These are phyloP conservation scores for Rhodotorula sp. DNA, from an alignment of 1,284 basidiomycete genomes.

Conservation along the genomic window DNA sequence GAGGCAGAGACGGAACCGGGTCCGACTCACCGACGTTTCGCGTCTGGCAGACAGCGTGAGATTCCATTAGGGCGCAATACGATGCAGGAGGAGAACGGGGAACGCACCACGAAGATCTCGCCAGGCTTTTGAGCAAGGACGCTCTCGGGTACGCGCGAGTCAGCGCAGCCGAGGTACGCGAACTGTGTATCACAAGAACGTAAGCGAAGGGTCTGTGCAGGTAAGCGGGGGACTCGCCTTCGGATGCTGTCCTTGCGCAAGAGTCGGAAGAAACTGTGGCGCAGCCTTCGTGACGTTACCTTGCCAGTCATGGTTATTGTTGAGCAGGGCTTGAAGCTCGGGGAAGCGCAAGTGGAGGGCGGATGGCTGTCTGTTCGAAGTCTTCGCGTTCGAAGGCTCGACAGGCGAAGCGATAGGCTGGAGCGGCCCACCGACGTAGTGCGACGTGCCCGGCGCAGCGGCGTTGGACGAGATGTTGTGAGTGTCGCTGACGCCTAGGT, in stretches of 20 bases:
- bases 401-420: not conserved
- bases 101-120: conserved; percentile 21
- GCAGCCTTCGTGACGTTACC: conserved; percentile 6
- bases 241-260: conserved; percentile 11
- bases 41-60: not conserved
- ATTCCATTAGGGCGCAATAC: no score
- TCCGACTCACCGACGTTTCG: conserved; percentile 14
- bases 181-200: not conserved
- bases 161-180: conserved; percentile 20
- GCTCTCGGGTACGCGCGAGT: conserved; percentile 20
- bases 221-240: not conserved
- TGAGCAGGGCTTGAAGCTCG: conserved; percentile 9
- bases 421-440: not conserved
- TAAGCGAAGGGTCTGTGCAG: not conserved
- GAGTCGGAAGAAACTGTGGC: not conserved
- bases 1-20: not conserved
- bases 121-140: conserved; percentile 8
- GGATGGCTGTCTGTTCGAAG: not conserved
- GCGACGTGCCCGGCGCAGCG: not conserved
- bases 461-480: no score
- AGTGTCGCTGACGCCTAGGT: not conserved
- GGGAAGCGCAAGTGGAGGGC: conserved; percentile 6
- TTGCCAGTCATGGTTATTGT: conserved; percentile 7
- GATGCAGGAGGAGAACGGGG: not conserved
- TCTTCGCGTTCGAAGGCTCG: not conserved